Evolutionary conservation across 306 rosid genomes (phyloP).

Genomic region (Chamaecrista fasciculata): DNA sequence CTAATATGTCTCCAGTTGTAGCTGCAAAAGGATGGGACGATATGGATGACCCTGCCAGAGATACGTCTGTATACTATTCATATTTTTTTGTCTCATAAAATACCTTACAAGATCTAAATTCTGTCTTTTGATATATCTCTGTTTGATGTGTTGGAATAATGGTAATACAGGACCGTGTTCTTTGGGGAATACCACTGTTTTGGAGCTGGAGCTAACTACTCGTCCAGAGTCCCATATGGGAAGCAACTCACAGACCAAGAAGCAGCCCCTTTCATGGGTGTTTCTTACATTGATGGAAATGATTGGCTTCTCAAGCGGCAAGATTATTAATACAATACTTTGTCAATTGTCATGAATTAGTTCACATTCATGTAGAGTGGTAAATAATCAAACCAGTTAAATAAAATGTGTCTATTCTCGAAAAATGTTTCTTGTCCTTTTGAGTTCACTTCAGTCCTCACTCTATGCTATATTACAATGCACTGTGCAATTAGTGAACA

Average conservation of each 20-base stretch:
- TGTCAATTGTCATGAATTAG: too few relatives aligned
- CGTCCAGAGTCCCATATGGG: slow-evolving; percentile 52
- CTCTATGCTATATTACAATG: too few relatives aligned
- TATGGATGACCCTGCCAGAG: slow-evolving; percentile 69
- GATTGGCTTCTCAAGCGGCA: not conserved
- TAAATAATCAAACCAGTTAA: not conserved
- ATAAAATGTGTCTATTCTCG: not conserved
- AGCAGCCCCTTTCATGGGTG: slow-evolving; percentile 41
- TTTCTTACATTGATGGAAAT: not conserved
- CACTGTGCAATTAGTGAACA: too few relatives aligned
- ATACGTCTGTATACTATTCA: slow-evolving; percentile 42
- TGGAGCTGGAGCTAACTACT: slow-evolving; percentile 59
- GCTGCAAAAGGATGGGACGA: slow-evolving; percentile 77
- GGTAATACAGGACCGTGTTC: slow-evolving; percentile 51
- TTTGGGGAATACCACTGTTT: slow-evolving; percentile 65
- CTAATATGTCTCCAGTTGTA: slow-evolving; percentile 63
- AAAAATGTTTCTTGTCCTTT: not conserved
- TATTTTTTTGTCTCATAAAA: too few relatives aligned
- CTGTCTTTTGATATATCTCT: too few relatives aligned
- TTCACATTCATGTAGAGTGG: not conserved
- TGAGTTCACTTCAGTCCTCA: not conserved
- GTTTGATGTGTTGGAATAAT: not conserved
- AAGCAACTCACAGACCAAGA: slow-evolving; percentile 61
- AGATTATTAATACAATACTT: not conserved
- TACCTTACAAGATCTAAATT: too few relatives aligned